These are phyloP conservation scores for Amaranthus palmeri DNA, from an alignment of 148 eudicot species.

Conservation along the genomic window DNA sequence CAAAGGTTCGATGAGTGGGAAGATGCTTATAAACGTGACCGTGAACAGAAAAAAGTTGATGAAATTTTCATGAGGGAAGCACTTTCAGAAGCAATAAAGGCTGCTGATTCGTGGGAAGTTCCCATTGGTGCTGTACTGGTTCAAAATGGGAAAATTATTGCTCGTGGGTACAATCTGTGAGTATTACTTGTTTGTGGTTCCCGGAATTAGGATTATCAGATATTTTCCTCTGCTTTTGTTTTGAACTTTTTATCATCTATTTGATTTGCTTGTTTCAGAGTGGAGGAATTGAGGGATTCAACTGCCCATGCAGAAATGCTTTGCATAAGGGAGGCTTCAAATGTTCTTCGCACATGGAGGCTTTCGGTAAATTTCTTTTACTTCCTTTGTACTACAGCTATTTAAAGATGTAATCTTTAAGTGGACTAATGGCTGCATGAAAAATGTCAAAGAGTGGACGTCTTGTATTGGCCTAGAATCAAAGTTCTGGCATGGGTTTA, in stretches of 20 bases:
- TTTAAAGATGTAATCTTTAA: background rate
- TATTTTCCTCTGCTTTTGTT: background rate
- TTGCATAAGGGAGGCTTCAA: conserved; percentile 86
- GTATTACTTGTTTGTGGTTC: conserved; percentile 22
- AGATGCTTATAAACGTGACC: conserved; percentile 66
- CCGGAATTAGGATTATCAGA: background rate
- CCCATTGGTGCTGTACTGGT: conserved; percentile 94
- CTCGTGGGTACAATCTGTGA: conserved; percentile 87
- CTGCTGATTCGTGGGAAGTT: conserved; percentile 93
- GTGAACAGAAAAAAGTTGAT: conserved; percentile 64
- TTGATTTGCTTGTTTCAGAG: conserved; percentile 38
- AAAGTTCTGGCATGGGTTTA: background rate
- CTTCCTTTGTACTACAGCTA: background rate
- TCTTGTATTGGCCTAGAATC: no score
- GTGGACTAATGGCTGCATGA: background rate
- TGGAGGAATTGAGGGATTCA: conserved; percentile 83
- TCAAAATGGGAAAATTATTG: conserved; percentile 72
- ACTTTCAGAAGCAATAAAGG: conserved; percentile 70
- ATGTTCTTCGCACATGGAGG: conserved; percentile 69
- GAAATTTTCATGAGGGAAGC: conserved; percentile 91
- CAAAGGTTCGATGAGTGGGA: conserved; percentile 77
- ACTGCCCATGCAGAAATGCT: conserved; percentile 97
- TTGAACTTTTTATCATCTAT: conserved; percentile 1
- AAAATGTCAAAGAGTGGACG: background rate
- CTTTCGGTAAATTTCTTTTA: conserved; percentile 52